A percentile compares a stretch with the other conserved stretches of the same genome.
These are phyloP conservation scores for Aspergillus candidus DNA, from an alignment of 2,329 filamentous ascomycete species.

Conservation along the genomic window DNA sequence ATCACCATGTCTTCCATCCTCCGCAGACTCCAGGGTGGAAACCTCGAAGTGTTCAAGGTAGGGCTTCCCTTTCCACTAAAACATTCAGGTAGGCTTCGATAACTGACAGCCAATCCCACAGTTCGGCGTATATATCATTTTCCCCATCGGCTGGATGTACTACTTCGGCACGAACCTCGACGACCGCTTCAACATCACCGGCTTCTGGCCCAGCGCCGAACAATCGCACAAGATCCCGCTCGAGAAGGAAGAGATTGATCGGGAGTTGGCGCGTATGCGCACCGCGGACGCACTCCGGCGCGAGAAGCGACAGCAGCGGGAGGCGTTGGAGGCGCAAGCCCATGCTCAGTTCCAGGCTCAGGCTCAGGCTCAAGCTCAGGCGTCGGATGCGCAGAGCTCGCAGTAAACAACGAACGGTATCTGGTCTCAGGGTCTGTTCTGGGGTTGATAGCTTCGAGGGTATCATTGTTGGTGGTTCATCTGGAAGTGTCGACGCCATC, in stretches of 20 bases:
- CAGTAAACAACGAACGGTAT: constrained; percentile 8
- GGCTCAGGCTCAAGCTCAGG: constrained; percentile 9
- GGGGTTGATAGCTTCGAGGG: background rate
- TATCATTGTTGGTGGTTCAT: background rate
- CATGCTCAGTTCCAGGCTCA: too few relatives aligned
- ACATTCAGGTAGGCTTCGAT: background rate
- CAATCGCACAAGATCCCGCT: constrained; percentile 50
- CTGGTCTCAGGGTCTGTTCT: too few relatives aligned
- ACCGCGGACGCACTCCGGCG: constrained; percentile 46
- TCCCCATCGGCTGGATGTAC: constrained; percentile 98
- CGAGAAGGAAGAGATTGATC: constrained; percentile 58
- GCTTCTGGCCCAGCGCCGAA: constrained; percentile 79
- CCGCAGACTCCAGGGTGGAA: constrained; percentile 67
- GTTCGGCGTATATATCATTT: constrained; percentile 99
- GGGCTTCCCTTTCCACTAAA: constrained; percentile 11
- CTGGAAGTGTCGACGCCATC: background rate
- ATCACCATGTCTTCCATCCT: constrained; percentile 35
- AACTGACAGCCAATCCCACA: constrained; percentile 32
- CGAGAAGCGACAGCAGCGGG: constrained; percentile 40
- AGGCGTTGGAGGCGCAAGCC: constrained; percentile 16
- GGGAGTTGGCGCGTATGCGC: constrained; percentile 66
- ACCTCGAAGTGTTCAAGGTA: constrained; percentile 94
- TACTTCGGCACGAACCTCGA: constrained; percentile 99
- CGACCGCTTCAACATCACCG: constrained; percentile 76
- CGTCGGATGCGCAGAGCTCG: constrained; percentile 6